These are phyloP conservation scores for Helenozyma baotianmanensis DNA, from an alignment of 805 yeast species.

Conservation along the genomic window DNA sequence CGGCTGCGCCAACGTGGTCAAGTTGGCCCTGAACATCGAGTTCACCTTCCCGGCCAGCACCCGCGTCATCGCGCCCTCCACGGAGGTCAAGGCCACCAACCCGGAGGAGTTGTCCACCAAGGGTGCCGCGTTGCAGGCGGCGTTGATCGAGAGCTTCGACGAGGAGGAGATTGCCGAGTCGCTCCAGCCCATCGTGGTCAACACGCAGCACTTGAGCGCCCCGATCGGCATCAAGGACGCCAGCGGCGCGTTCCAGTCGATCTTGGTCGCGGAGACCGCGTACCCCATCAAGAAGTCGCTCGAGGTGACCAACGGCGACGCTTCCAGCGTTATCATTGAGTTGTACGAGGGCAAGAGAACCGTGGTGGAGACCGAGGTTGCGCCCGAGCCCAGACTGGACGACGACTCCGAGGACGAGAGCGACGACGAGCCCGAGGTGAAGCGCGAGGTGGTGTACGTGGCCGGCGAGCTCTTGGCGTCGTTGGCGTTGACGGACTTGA, in stretches of 20 bases:
- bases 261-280: conserved; percentile 80
- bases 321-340: conserved; percentile 56
- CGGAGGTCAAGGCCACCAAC: conserved; percentile 71
- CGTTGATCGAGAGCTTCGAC: conserved; percentile 75
- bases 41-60: conserved; percentile 78
- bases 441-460: conserved; percentile 67
- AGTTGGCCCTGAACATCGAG: conserved; percentile 72
- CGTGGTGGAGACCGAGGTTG: conserved; percentile 76
- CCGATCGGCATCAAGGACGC: conserved; percentile 81
- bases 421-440: conserved; percentile 89
- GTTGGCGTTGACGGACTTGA: conserved; percentile 66
- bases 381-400: conserved; percentile 46
- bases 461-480: conserved; percentile 76
- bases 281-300: conserved; percentile 81
- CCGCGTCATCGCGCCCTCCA: conserved; percentile 63
- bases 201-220: conserved; percentile 80
- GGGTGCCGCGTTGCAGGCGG: conserved; percentile 97
- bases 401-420: conserved; percentile 46
- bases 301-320: conserved; percentile 57
- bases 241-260: conserved; percentile 65
- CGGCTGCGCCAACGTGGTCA: conserved; percentile 90
- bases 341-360: conserved; percentile 84
- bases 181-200: conserved; percentile 74
- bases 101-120: conserved; percentile 88
- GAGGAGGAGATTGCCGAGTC: conserved; percentile 79